Conservation (phyloP, 2,329 filamentous ascomycete genomes). For the Diaporthe ampelina region DNA sequence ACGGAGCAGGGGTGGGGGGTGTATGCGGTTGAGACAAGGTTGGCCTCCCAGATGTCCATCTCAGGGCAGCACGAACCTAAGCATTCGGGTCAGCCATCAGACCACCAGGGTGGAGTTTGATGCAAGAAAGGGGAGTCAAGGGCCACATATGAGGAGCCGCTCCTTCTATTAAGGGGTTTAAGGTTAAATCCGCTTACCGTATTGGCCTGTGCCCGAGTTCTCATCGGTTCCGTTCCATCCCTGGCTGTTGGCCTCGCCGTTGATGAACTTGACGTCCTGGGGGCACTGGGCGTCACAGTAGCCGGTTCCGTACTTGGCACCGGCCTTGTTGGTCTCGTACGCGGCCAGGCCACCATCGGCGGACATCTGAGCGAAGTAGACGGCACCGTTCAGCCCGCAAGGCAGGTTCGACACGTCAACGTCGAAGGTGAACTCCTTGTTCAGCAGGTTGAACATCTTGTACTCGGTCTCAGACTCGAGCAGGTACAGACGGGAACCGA, state of each 20-base stretch:
- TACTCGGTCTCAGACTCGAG: slow-evolving; percentile 50
- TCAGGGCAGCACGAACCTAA: not conserved
- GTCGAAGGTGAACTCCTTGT: slow-evolving; percentile 75
- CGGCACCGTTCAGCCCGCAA: slow-evolving; percentile 75
- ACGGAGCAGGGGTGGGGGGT: slow-evolving; percentile 71
- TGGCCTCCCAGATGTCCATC: slow-evolving; percentile 71
- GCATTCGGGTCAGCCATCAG: no score
- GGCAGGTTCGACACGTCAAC: slow-evolving; percentile 74
- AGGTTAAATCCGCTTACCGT: no score
- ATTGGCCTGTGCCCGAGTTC: not conserved
- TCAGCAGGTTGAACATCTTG: slow-evolving; percentile 68
- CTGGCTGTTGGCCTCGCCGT: slow-evolving; percentile 52
- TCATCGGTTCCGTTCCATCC: slow-evolving; percentile 49
- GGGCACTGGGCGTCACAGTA: slow-evolving; percentile 58
- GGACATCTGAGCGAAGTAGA: slow-evolving; percentile 59
- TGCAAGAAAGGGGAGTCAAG: no score
- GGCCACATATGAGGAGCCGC: no score
- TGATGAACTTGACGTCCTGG: slow-evolving; percentile 57
- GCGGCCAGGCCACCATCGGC: slow-evolving; percentile 55
- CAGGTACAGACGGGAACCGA: slow-evolving; percentile 53
- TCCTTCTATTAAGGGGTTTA: no score
- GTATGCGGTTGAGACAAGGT: slow-evolving; percentile 70
- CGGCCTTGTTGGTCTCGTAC: slow-evolving; percentile 53
- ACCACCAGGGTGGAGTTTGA: no score
- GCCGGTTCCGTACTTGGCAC: slow-evolving; percentile 63